Percentiles rank a stretch among this genome's conserved stretches.
Evolutionary conservation across 768 basidiomycete genomes (phyloP).

Genomic region (Tylopilus felleus): DNA sequence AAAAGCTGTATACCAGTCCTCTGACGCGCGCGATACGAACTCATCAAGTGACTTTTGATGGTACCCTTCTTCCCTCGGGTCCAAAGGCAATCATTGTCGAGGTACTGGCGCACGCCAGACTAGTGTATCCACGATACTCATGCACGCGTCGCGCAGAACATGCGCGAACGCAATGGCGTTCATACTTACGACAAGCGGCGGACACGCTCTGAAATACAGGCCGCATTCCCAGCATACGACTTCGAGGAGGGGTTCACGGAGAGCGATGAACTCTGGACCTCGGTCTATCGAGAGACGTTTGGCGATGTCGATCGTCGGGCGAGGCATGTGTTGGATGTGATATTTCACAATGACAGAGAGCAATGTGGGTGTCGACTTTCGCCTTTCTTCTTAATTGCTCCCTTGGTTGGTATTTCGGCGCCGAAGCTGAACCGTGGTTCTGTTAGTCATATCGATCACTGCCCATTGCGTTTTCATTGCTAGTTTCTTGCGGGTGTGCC

Average conservation of each 20-base stretch:
- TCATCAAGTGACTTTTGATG: slow-evolving; percentile 48
- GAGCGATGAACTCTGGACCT: slow-evolving; percentile 58
- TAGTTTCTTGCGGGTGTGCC: slow-evolving; percentile 48
- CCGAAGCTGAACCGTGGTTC: not conserved
- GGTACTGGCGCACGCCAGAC: slow-evolving; percentile 32
- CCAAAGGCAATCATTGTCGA: slow-evolving; percentile 50
- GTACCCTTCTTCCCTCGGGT: slow-evolving; percentile 25
- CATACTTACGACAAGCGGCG: slow-evolving; percentile 72
- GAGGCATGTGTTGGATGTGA: slow-evolving; percentile 46
- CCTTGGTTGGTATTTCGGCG: not conserved
- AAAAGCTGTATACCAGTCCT: slow-evolving; percentile 39
- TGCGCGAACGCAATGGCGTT: slow-evolving; percentile 60
- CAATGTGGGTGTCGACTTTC: slow-evolving; percentile 41
- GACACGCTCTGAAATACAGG: slow-evolving; percentile 45
- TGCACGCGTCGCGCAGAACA: slow-evolving; percentile 46
- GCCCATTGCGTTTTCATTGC: slow-evolving; percentile 62
- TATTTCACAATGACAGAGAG: slow-evolving; percentile 44
- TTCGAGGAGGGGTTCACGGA: slow-evolving; percentile 61
- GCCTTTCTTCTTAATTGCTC: too few species aligned
- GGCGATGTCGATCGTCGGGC: slow-evolving; percentile 45
- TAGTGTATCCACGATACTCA: not conserved
- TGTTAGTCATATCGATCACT: slow-evolving; percentile 60
- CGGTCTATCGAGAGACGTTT: slow-evolving; percentile 20
- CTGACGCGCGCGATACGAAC: slow-evolving; percentile 61
- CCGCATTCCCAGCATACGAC: slow-evolving; percentile 38